phyloP scores from a whole-genome alignment of 768 basidiomycete species.

The Melanogaster broomeanus region DNA sequence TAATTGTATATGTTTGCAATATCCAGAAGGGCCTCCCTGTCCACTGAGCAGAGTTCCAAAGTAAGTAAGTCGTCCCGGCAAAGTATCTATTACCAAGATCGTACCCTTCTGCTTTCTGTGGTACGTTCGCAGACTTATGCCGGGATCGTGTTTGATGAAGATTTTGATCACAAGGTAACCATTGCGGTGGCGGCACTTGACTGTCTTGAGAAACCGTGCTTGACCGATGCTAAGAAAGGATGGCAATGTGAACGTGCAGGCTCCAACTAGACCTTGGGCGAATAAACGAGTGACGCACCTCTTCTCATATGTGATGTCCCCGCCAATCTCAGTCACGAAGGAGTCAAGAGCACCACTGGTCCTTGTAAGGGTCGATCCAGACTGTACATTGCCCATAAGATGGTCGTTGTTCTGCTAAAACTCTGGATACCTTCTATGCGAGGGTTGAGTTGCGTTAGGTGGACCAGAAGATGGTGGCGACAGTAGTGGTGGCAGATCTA shows the following conservation, averaged over 20 bases:
- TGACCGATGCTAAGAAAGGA: conserved; percentile 26
- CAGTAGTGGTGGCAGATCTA: too few species aligned
- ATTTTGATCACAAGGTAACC: conserved; percentile 91
- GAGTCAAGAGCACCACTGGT: conserved; percentile 85
- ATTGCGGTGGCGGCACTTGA: conserved; percentile 82
- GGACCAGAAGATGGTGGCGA: too few species aligned
- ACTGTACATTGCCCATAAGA: conserved; percentile 78
- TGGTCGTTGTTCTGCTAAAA: not conserved
- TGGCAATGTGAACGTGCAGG: not conserved
- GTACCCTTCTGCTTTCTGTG: conserved; percentile 77
- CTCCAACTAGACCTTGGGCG: not conserved
- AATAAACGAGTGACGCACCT: conserved; percentile 50
- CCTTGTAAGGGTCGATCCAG: conserved; percentile 68
- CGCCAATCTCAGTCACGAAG: conserved; percentile 85
- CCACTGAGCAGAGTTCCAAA: conserved; percentile 52
- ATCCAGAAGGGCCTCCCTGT: conserved; percentile 81
- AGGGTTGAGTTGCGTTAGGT: too few species aligned
- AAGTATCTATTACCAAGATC: conserved; percentile 7
- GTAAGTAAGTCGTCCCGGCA: not conserved
- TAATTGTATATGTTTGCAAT: conserved; percentile 89
- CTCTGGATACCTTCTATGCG: not conserved
- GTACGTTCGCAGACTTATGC: conserved; percentile 73
- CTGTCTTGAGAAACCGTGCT: conserved; percentile 64
- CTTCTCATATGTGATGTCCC: conserved; percentile 89
- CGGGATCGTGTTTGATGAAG: conserved; percentile 92